Percentiles rank a stretch among this genome's conserved stretches.
Conservation (phyloP, 2,329 filamentous ascomycete species). For the Rutstroemia sp. region DNA sequence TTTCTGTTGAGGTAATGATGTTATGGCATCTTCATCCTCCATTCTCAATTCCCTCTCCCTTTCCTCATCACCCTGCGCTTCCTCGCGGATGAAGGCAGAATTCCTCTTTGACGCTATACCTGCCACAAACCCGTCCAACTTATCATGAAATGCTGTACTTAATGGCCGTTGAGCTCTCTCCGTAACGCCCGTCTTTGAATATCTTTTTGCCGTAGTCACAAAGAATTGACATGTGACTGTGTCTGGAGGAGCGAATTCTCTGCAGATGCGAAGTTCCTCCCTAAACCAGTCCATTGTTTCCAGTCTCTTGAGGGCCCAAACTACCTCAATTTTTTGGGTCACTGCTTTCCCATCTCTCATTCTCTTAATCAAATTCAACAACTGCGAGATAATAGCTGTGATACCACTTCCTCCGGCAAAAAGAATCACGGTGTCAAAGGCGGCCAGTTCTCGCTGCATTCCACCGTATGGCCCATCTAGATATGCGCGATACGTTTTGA, state of each 20-base stretch:
- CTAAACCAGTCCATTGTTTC: constrained; percentile 98
- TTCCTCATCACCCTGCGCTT: constrained; percentile 72
- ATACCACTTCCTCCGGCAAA: constrained; percentile 93
- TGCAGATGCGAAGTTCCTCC: constrained; percentile 86
- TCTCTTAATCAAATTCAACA: constrained; percentile 89
- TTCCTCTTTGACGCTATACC: constrained; percentile 82
- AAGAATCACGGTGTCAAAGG: constrained; percentile 88
- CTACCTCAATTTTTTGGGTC: constrained; percentile 79
- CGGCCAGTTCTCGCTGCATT: constrained; percentile 81
- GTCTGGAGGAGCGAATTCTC: constrained; percentile 80
- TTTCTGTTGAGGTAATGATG: constrained; percentile 65
- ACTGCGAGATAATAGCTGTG: constrained; percentile 84
- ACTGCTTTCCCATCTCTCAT: constrained; percentile 94
- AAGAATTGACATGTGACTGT: constrained; percentile 92
- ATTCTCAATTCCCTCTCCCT: constrained; percentile 70
- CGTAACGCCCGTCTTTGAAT: constrained; percentile 20
- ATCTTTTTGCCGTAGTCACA: constrained; percentile 66
- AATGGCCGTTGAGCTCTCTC: constrained; percentile 54
- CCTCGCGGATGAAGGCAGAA: constrained; percentile 73
- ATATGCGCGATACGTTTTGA: constrained; percentile 87
- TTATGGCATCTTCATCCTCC: constrained; percentile 80
- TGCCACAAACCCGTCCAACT: constrained; percentile 79
- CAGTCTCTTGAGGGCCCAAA: constrained; percentile 88
- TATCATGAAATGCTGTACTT: constrained; percentile 74
- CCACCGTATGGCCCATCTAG: constrained; percentile 93